Evolutionary conservation across 192 early-diverging fungal genomes (phyloP), one percentile per base, ranked within the genome.

Genomic region (Podochytrium sp.): DNA sequence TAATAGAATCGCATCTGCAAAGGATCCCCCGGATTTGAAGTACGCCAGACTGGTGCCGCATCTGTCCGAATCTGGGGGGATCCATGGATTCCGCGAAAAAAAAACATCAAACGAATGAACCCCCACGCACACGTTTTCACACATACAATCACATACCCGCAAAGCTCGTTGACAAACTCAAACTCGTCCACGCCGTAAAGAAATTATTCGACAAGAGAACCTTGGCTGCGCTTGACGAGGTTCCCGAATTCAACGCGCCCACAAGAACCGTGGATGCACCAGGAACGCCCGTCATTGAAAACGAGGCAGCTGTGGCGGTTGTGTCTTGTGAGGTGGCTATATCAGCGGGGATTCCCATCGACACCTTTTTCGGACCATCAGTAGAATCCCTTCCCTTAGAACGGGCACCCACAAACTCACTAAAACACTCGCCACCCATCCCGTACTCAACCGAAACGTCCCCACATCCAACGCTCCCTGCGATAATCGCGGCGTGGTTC

Each of bases 1-100:
- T n/a, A 69, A 41, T 5, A 69, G 38, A 18, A 69, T 52, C n/a
- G 66, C n/a, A 33, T 69, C 66, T 35, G 66, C 32, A 55, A 69
- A 69, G 6, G 66, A 47, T 20, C 18, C 66, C 18, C 66, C 66
- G 16, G 27, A n/a, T 55, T 35, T n/a, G 4, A 69, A 37, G 30
- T 55, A 69, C 37, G 66, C 10, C 7, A 25, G 50, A 27, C 35
- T 38, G 1, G 66, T 55, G 7, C 33, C 34, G 34, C 66, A 69
- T 14, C 32, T n/a, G 23, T 69, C 63, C n/a, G 25, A 7, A 37
- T 61, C 43, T 65, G 38, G 41, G 41, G 63, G 42, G 29, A 57
- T 27, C 20, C 20, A 14, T 27, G 18, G 30, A 27, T 0, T 39
- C 30, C 10, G 30, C 33, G 2, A 14, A 37, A 20, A 30, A 29